Evolutionary conservation across 345 rosid species (phyloP), one percentile per base, ranked within the genome.

Genomic region (Cochlearia excelsa): DNA sequence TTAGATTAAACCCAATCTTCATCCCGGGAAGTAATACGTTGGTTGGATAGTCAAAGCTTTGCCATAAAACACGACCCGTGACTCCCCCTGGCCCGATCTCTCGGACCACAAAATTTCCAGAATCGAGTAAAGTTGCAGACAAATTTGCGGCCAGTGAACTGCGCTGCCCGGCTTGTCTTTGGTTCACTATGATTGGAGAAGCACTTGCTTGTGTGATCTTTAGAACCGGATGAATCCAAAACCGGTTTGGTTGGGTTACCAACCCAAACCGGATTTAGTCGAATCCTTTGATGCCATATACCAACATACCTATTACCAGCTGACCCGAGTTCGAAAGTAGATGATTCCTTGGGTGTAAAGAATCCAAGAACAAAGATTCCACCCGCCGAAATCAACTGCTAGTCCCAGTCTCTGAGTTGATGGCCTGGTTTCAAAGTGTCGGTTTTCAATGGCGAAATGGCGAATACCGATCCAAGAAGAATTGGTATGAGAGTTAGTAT

Each of bases 21-120:
- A 86, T 86, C 9, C 82, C 87, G 6, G 89, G 90, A 46, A 83
- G 73, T 7, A 83, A 59, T 1, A 67, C 61, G 44, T 73, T 80
- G 6, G 76, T 74, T 4, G 87, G 87, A 65, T 80, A 68, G 65
- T 86, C 94, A 59, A 81, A 83, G 61, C 87, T 81, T 57, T 86
- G 82, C 85, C 85, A 83, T 46, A 81, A 48, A 71, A 81, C 63
- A 33, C 68, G 63, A 6, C 82, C 84, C 3, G 61, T 1, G 26
- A 46, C 55, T 51, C 82, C 78, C 35, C 40, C 65, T 0, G 68
- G 34, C 8, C 62, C 44, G 0, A 48, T 51, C 54, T 69, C 65
- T 62, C 71, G 70, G 54, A 81, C n/a, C 8, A 78, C 79, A 5
- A 81, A 68, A 73, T 78, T 83, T 29, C 85, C 89, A 0, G 79